Evolutionary conservation across 257 asterid genomes (phyloP).

Genomic region (Rhazya stricta): DNA sequence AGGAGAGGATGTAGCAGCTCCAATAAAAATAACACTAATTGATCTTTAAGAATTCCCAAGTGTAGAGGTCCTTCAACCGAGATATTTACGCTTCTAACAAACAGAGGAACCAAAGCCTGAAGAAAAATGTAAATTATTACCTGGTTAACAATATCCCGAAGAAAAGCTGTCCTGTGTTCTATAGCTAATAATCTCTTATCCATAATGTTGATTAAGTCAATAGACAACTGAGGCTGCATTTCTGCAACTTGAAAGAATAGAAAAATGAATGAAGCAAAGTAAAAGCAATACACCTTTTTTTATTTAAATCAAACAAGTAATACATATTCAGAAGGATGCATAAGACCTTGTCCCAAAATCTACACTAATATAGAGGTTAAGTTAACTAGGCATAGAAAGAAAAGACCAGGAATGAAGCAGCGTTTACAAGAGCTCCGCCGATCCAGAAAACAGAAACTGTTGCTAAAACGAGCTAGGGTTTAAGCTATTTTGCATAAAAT

Average conservation of each 20-base stretch:
- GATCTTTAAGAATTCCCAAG: not conserved
- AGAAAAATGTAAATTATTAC: conserved; percentile 24
- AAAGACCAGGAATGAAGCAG: not conserved
- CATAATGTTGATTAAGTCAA: conserved; percentile 70
- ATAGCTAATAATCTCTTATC: conserved; percentile 59
- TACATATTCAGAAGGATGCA: not conserved
- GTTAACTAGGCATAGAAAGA: not conserved
- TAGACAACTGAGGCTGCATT: conserved; percentile 54
- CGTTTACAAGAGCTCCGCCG: not conserved
- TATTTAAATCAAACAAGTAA: no score
- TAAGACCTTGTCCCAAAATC: not conserved
- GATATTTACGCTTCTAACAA: not conserved
- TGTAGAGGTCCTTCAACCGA: not conserved
- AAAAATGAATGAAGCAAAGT: not conserved
- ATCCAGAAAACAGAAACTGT: not conserved
- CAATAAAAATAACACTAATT: not conserved
- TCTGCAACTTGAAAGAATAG: conserved; percentile 18
- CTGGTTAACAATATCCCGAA: conserved; percentile 52
- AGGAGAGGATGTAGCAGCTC: not conserved
- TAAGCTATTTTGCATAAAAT: not conserved
- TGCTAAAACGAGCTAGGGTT: not conserved
- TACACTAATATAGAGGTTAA: not conserved
- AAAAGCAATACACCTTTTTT: not conserved
- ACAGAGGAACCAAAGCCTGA: not conserved
- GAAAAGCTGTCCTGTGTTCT: conserved; percentile 56